These are phyloP conservation scores for Cokeromyces recurvatus DNA, from an alignment of 371 early-diverging fungal species.

Conservation along the genomic window DNA sequence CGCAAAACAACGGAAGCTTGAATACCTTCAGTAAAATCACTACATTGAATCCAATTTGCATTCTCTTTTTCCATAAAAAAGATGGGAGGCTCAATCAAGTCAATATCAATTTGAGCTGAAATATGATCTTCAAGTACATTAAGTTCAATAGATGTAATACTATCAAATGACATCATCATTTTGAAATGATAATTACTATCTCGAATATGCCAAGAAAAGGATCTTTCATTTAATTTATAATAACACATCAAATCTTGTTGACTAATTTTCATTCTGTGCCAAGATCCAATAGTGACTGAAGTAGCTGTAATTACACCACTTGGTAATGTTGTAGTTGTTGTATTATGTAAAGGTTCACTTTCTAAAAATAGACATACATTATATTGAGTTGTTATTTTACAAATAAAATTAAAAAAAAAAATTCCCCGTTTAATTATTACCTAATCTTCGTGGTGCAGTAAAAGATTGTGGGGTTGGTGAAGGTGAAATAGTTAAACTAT, in stretches of 20 bases:
- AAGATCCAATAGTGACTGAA: constrained; percentile 66
- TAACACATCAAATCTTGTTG: constrained; percentile 56
- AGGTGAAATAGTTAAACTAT: constrained; percentile 12
- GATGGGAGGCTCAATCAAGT: constrained; percentile 54
- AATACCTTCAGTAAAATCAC: constrained; percentile 75
- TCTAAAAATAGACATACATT: constrained; percentile 4
- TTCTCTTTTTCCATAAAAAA: constrained; percentile 57
- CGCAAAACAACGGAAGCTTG: constrained; percentile 63
- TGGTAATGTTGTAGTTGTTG: not conserved
- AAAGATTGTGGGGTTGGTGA: constrained; percentile 22
- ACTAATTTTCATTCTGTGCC: constrained; percentile 71
- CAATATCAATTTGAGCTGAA: constrained; percentile 54
- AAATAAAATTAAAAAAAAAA: no score
- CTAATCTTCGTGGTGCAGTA: constrained; percentile 8
- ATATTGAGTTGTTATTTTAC: not conserved
- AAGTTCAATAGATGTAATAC: constrained; percentile 25
- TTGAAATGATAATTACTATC: constrained; percentile 68
- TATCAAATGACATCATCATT: constrained; percentile 54
- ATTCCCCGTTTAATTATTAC: no score
- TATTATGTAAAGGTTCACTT: constrained; percentile 12
- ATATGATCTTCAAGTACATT: constrained; percentile 33
- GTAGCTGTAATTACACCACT: constrained; percentile 36
- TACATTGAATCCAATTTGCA: constrained; percentile 59
- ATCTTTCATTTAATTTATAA: constrained; percentile 47
- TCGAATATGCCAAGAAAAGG: constrained; percentile 68